Evolutionary conservation across 331 rosid genomes (phyloP), one percentile per base, ranked within the genome.

Genomic region (Rosa hybrid): DNA sequence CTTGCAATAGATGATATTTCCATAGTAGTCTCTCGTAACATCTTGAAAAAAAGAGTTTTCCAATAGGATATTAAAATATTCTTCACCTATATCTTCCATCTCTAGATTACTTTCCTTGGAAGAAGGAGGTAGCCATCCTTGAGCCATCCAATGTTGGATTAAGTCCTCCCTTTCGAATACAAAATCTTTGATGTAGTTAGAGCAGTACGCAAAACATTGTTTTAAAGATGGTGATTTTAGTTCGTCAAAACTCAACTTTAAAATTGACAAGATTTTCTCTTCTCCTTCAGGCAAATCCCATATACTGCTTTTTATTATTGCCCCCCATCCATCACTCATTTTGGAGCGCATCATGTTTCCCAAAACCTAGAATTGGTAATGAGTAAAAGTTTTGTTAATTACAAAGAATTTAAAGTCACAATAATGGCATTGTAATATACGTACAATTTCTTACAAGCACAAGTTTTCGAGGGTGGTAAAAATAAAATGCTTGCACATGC

Each of bases 81-180:
- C 78, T 38, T 12, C 7, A 2, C 68, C 68, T 20, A n/a, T 74
- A 1, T 56, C 39, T 12, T 74, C 78, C 78, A 74, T 74, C 12
- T 12, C 42, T 9, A 16, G 4, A 6, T 2, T 10, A 18, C 0
- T 2, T 20, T 0, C n/a, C 0, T 12, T 5, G 2, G 1, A 30
- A 0, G 1, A 30, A 0, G 50, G 16, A 30, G 21, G 3, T 9
- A 74, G 78, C 49, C 1, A 74, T 6, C 78, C 18, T 5, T 11
- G 9, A 21, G 78, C 78, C 70, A 42, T 75, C 70, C 70, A 59
- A 4, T 21, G 70, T 1, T 75, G 70, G 70, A 42, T 44, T 42
- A 75, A 57, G 44, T 75, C 17, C 42, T 75, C 1, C 10, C 5
- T 23, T 57, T 75, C 44, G 25, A 59, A 41, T 38, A 57, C 0